Percentiles rank a stretch among this genome's conserved stretches.
Conservation (phyloP, 345 rosid genomes). For the Sapria himalayana region DNA sequence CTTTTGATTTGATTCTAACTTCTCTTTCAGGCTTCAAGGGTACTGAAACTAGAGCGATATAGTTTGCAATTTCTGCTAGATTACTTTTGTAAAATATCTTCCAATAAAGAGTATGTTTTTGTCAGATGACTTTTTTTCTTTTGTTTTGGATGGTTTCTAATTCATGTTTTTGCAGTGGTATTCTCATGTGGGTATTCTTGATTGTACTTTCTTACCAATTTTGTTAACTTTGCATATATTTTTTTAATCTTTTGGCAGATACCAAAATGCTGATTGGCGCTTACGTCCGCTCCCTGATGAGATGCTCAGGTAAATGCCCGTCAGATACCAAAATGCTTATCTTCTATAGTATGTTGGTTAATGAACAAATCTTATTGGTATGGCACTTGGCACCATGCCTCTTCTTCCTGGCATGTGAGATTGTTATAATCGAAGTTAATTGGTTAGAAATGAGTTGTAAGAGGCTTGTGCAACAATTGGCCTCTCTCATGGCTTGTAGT, state of each 20-base stretch:
- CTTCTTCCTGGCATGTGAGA: too few relatives aligned
- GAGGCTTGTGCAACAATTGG: too few relatives aligned
- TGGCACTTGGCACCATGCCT: too few relatives aligned
- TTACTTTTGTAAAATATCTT: conserved; percentile 56
- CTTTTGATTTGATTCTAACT: conserved; percentile 6
- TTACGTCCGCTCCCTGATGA: conserved; percentile 72
- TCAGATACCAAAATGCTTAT: too few relatives aligned
- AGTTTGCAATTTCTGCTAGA: conserved; percentile 71
- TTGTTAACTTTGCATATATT: conserved; percentile 3
- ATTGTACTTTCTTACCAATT: background rate
- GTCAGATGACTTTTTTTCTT: conserved; percentile 5
- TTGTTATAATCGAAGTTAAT: too few relatives aligned
- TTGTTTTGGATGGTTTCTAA: conserved; percentile 2
- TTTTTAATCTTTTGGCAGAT: conserved; percentile 25
- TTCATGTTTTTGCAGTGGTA: too few relatives aligned
- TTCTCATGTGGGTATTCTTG: background rate
- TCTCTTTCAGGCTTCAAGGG: conserved; percentile 55
- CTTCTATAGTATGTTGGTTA: too few relatives aligned
- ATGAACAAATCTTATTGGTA: too few relatives aligned
- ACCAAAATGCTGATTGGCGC: conserved; percentile 98
- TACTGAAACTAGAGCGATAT: conserved; percentile 67
- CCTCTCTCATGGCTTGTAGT: too few relatives aligned
- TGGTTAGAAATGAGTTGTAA: too few relatives aligned
- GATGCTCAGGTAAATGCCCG: conserved; percentile 42
- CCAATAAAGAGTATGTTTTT: conserved; percentile 62